Base-by-base conservation (phyloP, 495 filamentous ascomycete species). In the Aspergillus sclerotioniger region DNA sequence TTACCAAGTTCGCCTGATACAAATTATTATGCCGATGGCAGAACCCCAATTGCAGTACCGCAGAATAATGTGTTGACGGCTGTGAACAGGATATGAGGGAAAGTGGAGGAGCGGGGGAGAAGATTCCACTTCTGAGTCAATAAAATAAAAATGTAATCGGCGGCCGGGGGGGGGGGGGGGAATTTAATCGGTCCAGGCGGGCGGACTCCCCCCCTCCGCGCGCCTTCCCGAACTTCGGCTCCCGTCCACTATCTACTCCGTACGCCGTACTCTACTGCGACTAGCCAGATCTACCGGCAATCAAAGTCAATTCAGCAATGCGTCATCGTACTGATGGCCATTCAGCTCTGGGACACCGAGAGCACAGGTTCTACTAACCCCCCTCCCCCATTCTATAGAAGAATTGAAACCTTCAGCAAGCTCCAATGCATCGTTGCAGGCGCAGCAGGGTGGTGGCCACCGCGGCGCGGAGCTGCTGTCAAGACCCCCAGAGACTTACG, bases 91-190 rank as follows among this genome's bases (percentile, higher is more conserved):
- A n/a, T n/a, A n/a, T 25, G 25, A 25, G 25, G 25, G 25, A 25
- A 25, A 25, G 25, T 25, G 25, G 25, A 25, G 37, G 37, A 15
- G 37, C 7, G 37, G 37, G 37, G 37, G 13, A 12, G 13, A 49
- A 47, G 39, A 8, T 12, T 47, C 43, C 49, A 16, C 54, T 53
- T n/a, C n/a, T 53, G 43, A 57, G 28, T 28, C 37, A 41, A 25
- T 25, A 25, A 25, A 25, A 25, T 25, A 25, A 25, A 25, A 25
- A 3, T 25, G 25, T 25, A 25, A 41, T 41, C 37, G 37, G 37
- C 37, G 7, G 37, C 37, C 8, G 37, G 37, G 37, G 37, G n/a
- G 37, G 37, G n/a, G 37, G 37, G 37, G 37, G 37, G n/a, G 37
- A 13, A 41, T 41, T 41, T n/a, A n/a, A n/a, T n/a, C 12, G 37